Conservation (phyloP, 768 basidiomycete species). For the Thelephora aurantiotincta region DNA sequence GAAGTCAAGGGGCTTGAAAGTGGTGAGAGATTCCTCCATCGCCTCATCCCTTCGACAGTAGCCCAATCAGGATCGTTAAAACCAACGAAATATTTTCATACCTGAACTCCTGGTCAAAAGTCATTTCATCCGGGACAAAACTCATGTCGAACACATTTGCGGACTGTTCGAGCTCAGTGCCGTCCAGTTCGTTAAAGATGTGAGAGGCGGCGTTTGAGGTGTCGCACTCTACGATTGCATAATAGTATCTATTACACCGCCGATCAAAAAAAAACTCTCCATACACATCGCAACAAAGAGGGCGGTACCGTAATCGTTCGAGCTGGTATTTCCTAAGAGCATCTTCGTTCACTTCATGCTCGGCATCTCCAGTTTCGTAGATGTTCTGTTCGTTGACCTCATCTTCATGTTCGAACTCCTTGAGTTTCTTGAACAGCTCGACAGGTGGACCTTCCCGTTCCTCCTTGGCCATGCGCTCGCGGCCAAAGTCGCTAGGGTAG, state of each 20-base stretch:
- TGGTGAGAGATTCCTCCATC: slow-evolving; percentile 39
- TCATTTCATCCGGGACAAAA: slow-evolving; percentile 84
- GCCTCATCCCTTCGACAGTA: slow-evolving; percentile 61
- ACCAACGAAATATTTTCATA: slow-evolving; percentile 16
- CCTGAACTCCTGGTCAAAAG: slow-evolving; percentile 68
- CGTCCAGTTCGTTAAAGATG: slow-evolving; percentile 77
- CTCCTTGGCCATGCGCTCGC: slow-evolving; percentile 71
- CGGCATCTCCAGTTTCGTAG: slow-evolving; percentile 51
- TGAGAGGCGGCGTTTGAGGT: slow-evolving; percentile 61
- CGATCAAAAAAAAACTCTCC: slow-evolving; percentile 1
- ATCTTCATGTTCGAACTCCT: slow-evolving; percentile 26
- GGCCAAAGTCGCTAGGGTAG: slow-evolving; percentile 92
- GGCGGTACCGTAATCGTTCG: slow-evolving; percentile 70
- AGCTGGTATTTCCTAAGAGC: slow-evolving; percentile 85
- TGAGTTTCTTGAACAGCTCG: slow-evolving; percentile 60
- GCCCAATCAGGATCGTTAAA: slow-evolving; percentile 1
- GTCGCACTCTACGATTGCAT: slow-evolving; percentile 87
- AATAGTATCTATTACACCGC: slow-evolving; percentile 60
- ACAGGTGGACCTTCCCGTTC: slow-evolving; percentile 83
- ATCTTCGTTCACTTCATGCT: slow-evolving; percentile 71
- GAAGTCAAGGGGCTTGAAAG: slow-evolving; percentile 74
- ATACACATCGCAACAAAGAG: not conserved
- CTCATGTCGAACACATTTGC: slow-evolving; percentile 94
- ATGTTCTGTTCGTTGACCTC: slow-evolving; percentile 53
- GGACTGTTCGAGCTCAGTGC: slow-evolving; percentile 90